phyloP scores from a whole-genome alignment of 306 rosid genomes.

The Vachellia pachyceras region DNA sequence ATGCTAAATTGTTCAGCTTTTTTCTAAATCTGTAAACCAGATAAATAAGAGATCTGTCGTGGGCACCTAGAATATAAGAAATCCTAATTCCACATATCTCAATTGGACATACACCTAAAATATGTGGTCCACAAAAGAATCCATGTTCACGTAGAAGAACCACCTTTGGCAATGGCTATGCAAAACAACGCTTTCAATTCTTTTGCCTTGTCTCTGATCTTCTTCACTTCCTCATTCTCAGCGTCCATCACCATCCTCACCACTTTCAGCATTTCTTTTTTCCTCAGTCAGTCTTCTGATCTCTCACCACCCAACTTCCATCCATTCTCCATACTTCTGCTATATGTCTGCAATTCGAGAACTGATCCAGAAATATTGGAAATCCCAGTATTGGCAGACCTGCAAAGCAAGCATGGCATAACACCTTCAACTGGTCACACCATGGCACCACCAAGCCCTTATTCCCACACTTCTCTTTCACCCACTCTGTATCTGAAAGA shows the following conservation, averaged over 20 bases:
- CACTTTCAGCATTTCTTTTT: slow-evolving; percentile 40
- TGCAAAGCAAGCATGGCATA: slow-evolving; percentile 50
- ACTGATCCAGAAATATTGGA: slow-evolving; percentile 60
- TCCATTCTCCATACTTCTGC: slow-evolving; percentile 61
- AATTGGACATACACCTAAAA: not conserved
- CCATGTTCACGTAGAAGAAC: slow-evolving; percentile 55
- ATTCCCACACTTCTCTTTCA: slow-evolving; percentile 51
- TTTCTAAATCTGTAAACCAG: too few relatives aligned
- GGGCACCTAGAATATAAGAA: not conserved
- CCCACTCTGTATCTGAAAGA: slow-evolving; percentile 43
- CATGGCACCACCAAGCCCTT: slow-evolving; percentile 54
- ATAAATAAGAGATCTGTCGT: not conserved
- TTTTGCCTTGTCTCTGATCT: slow-evolving; percentile 48
- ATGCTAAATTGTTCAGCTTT: too few relatives aligned
- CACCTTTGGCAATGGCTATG: slow-evolving; percentile 47
- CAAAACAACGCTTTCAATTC: slow-evolving; percentile 44
- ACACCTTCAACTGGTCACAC: slow-evolving; percentile 67
- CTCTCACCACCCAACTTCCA: not conserved
- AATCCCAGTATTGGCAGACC: slow-evolving; percentile 57
- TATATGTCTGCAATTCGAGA: slow-evolving; percentile 50
- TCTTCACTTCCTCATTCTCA: slow-evolving; percentile 43
- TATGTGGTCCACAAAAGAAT: slow-evolving; percentile 27
- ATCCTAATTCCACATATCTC: too few relatives aligned
- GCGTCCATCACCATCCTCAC: slow-evolving; percentile 44
- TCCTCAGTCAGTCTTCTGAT: not conserved